phyloP scores from a whole-genome alignment of 2,329 filamentous ascomycete species.

The Alternaria sp. region DNA sequence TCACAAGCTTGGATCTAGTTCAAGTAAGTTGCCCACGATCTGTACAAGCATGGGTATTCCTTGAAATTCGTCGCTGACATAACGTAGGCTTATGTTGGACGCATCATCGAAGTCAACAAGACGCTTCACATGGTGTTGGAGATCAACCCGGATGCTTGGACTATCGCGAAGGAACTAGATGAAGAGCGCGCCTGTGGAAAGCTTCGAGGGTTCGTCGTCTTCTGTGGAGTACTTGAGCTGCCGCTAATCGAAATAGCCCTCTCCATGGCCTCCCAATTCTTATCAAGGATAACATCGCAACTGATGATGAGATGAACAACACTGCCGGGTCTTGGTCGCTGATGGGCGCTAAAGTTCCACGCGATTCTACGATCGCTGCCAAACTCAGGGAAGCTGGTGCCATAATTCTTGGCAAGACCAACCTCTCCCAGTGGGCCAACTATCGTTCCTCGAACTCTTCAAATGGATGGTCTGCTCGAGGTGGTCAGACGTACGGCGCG shows the following conservation, averaged over 20 bases:
- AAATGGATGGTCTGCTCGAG: conserved; percentile 71
- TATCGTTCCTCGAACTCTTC: conserved; percentile 64
- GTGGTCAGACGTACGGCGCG: conserved; percentile 68
- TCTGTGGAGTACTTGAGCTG: neutral
- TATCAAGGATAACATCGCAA: conserved; percentile 74
- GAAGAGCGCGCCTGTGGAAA: conserved; percentile 58
- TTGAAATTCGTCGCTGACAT: conserved; percentile 6
- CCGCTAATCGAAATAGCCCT: conserved; percentile 49
- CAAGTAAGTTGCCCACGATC: conserved; percentile 18
- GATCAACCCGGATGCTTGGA: conserved; percentile 63
- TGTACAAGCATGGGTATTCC: neutral
- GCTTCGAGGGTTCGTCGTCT: conserved; percentile 53
- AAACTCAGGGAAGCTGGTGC: conserved; percentile 69
- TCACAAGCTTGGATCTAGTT: conserved; percentile 66
- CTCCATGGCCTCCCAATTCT: conserved; percentile 72
- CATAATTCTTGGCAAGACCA: conserved; percentile 72
- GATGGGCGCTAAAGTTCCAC: conserved; percentile 63
- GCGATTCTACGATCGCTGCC: conserved; percentile 66
- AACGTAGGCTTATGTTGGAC: conserved; percentile 58
- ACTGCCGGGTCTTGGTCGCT: conserved; percentile 71
- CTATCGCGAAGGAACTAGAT: conserved; percentile 60
- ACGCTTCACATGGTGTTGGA: conserved; percentile 63
- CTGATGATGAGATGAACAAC: conserved; percentile 68
- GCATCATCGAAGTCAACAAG: conserved; percentile 62
- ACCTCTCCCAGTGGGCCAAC: conserved; percentile 72